phyloP scores from a whole-genome alignment of 129 eudicot genomes.

The Lactuca sativa region DNA sequence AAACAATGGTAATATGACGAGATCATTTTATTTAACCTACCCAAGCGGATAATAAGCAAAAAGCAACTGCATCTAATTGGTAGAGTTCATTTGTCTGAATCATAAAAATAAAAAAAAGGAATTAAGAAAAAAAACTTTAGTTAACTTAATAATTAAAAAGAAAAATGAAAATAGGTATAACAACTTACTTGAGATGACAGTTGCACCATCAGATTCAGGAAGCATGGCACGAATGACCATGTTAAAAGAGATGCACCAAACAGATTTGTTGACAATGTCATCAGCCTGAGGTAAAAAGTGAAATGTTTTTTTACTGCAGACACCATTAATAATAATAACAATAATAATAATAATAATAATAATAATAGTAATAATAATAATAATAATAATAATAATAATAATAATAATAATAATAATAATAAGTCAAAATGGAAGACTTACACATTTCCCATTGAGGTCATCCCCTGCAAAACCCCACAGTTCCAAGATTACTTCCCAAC shows the following conservation, averaged over 20 bases:
- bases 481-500: slow-evolving; percentile 5
- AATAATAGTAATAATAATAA: neutral
- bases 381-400: too few species aligned
- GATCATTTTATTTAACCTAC: slow-evolving; percentile 42
- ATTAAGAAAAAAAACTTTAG: neutral
- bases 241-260: slow-evolving; percentile 68
- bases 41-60: slow-evolving; percentile 97
- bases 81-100: slow-evolving; percentile 91
- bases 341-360: too few species aligned
- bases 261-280: slow-evolving; percentile 70
- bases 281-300: slow-evolving; percentile 44
- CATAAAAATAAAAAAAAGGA: neutral
- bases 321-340: slow-evolving; percentile 11
- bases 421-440: slow-evolving; percentile 36
- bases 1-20: neutral
- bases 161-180: neutral
- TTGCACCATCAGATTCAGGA: slow-evolving; percentile 81
- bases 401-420: too few species aligned
- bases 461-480: slow-evolving; percentile 77
- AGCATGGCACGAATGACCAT: slow-evolving; percentile 90
- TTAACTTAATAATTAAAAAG: neutral
- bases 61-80: slow-evolving; percentile 97
- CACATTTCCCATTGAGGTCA: slow-evolving; percentile 88
- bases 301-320: neutral
- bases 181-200: slow-evolving; percentile 85